These are phyloP conservation scores for Perkinsus olseni DNA, from an alignment of 169 alveolate genomes.

Conservation along the genomic window DNA sequence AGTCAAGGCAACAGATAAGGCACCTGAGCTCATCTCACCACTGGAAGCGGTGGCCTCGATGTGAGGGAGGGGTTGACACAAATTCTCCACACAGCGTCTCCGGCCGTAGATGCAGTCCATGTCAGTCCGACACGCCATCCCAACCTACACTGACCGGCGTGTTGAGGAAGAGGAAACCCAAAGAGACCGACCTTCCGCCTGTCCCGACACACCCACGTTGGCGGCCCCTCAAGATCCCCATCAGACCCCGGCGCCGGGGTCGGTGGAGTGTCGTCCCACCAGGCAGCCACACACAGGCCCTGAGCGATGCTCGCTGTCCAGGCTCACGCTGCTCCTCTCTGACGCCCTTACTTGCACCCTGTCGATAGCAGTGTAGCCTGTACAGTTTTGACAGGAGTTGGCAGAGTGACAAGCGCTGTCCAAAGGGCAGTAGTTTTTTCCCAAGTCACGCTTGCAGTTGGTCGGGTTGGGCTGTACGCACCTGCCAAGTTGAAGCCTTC, in stretches of 20 bases:
- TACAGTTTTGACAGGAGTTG: background rate
- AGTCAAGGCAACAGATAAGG: too few species aligned
- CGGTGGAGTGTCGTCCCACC: conserved; percentile 1
- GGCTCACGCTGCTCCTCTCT: background rate
- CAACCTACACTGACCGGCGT: background rate
- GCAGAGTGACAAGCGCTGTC: background rate
- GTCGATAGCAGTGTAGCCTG: background rate
- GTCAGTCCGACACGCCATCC: background rate
- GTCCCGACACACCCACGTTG: background rate
- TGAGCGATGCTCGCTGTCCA: background rate
- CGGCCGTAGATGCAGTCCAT: background rate
- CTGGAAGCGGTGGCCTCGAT: background rate
- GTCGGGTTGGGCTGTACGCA: background rate
- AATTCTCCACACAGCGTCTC: background rate
- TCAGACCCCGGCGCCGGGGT: background rate
- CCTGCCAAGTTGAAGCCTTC: background rate
- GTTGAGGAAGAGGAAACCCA: background rate
- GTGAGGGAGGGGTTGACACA: background rate
- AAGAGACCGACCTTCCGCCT: background rate
- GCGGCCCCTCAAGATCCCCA: background rate
- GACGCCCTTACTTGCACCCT: background rate
- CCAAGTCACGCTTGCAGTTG: background rate
- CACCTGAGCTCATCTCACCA: background rate
- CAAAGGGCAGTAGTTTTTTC: background rate
- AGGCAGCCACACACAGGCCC: background rate